A percentile compares a stretch with the other conserved stretches of the same genome.
phyloP scores from a whole-genome alignment of 805 yeast genomes.

The Vanderwaltozyma polyspora region DNA sequence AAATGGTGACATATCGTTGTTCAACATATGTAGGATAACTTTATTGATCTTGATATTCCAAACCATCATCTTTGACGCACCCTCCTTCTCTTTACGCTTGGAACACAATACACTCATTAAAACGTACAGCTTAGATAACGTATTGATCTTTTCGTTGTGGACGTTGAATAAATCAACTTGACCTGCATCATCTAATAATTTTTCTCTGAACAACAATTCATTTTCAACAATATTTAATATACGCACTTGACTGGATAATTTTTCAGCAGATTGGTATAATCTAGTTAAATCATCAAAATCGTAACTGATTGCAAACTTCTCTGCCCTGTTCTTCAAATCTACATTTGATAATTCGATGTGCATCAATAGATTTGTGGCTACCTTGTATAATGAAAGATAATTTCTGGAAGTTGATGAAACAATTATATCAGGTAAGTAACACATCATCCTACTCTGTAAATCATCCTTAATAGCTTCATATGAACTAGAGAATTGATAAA shows the following conservation, averaged over 20 bases:
- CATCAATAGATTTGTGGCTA: constrained; percentile 51
- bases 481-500: constrained; percentile 33
- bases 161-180: constrained; percentile 34
- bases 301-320: constrained; percentile 55
- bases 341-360: constrained; percentile 65
- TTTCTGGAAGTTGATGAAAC: constrained; percentile 65
- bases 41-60: constrained; percentile 60
- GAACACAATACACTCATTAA: constrained; percentile 34
- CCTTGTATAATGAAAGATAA: constrained; percentile 53
- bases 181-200: constrained; percentile 38
- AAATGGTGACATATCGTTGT: constrained; percentile 49
- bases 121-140: constrained; percentile 33
- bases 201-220: constrained; percentile 40
- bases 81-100: constrained; percentile 24
- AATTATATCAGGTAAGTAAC: constrained; percentile 60
- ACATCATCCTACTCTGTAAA: constrained; percentile 37
- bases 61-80: constrained; percentile 35
- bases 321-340: constrained; percentile 44
- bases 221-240: constrained; percentile 33
- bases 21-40: constrained; percentile 58
- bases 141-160: constrained; percentile 28
- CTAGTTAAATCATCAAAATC: constrained; percentile 52
- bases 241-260: constrained; percentile 38
- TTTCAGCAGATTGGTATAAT: constrained; percentile 36
- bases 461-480: constrained; percentile 20